Evolutionary conservation across 805 yeast genomes (phyloP).

Genomic region (Schizosaccharomyces osmophilus): DNA sequence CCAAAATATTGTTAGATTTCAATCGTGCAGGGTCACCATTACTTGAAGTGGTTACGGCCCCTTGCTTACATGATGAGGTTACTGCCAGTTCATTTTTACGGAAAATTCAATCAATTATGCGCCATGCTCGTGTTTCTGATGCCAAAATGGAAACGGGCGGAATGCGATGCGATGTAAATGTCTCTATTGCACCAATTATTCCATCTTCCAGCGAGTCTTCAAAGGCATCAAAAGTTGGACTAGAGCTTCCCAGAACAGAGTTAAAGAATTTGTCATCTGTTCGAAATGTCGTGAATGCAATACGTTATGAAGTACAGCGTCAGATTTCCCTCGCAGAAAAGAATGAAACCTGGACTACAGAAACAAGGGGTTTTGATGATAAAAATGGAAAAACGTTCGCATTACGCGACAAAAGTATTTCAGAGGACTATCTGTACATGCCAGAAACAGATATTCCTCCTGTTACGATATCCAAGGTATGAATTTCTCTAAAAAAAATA

Average conservation of each 20-base stretch:
- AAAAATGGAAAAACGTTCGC: constrained; percentile 25
- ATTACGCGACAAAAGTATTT: constrained; percentile 53
- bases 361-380: constrained; percentile 90
- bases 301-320: constrained; percentile 31
- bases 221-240: constrained; percentile 34
- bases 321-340: constrained; percentile 29
- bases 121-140: constrained; percentile 47
- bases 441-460: constrained; percentile 76
- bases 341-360: constrained; percentile 20
- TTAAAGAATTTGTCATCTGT: not conserved
- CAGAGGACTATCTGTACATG: constrained; percentile 74
- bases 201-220: constrained; percentile 42
- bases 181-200: constrained; percentile 28
- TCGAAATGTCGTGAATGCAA: not conserved
- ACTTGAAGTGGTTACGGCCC: constrained; percentile 75
- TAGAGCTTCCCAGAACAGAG: not conserved
- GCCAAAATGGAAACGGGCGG: constrained; percentile 92
- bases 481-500: too few species aligned
- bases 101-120: constrained; percentile 49
- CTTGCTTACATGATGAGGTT: constrained; percentile 45
- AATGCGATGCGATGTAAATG: constrained; percentile 79
- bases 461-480: not conserved
- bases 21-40: constrained; percentile 72
- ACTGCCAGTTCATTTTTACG: constrained; percentile 59
- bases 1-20: constrained; percentile 32